phyloP scores from a whole-genome alignment of 2,329 filamentous ascomycete genomes.

The Pseudocercospora vitis region DNA sequence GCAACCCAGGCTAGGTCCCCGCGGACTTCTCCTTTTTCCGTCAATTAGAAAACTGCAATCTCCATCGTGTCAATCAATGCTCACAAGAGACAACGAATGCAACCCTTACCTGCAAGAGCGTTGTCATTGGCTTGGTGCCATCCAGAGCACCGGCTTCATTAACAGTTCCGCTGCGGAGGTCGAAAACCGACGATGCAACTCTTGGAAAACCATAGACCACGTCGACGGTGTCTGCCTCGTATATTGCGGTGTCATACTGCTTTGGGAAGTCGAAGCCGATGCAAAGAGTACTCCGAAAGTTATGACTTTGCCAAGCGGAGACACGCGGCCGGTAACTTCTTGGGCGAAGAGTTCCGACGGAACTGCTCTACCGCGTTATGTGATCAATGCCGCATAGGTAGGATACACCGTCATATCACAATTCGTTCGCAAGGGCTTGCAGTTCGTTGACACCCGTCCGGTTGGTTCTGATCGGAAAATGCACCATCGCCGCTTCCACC shows the following conservation, averaged over 20 bases:
- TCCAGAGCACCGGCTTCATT: constrained; percentile 18
- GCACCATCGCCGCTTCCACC: neutral
- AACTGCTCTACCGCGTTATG: constrained; percentile 38
- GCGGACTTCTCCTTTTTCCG: constrained; percentile 45
- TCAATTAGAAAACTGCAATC: constrained; percentile 51
- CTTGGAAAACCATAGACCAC: constrained; percentile 26
- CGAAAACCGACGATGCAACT: constrained; percentile 26
- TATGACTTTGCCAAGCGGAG: constrained; percentile 46
- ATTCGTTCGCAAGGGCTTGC: constrained; percentile 41
- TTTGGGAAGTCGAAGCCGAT: constrained; percentile 39
- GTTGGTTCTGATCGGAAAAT: constrained; percentile 8
- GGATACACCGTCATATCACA: constrained; percentile 47
- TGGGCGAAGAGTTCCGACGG: constrained; percentile 43
- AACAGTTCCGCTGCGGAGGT: constrained; percentile 20
- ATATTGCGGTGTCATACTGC: constrained; percentile 23
- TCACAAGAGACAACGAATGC: too few species aligned
- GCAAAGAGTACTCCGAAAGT: constrained; percentile 50
- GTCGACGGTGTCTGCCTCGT: constrained; percentile 29
- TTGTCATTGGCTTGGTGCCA: constrained; percentile 8
- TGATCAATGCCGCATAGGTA: constrained; percentile 41
- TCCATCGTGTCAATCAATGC: too few species aligned
- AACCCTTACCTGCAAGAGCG: constrained; percentile 25
- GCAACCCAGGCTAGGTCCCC: constrained; percentile 50
- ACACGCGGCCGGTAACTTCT: constrained; percentile 43
- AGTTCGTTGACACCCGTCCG: constrained; percentile 35